Conservation (phyloP, 306 rosid genomes). For the Mucuna pruriens region DNA sequence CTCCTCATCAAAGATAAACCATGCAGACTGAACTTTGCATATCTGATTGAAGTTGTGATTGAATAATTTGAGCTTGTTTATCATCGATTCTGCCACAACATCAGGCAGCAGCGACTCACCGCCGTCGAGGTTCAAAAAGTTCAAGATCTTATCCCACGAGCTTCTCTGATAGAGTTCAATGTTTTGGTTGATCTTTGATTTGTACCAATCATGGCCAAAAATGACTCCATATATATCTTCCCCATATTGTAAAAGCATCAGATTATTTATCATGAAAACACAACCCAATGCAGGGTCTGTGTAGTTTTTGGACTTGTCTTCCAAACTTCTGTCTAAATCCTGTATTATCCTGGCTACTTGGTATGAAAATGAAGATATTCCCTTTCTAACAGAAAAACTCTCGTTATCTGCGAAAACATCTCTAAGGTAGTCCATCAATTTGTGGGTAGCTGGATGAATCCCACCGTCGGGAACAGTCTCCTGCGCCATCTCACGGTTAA, state of each 20-base stretch:
- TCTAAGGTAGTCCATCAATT: background rate
- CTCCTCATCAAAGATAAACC: constrained; percentile 49
- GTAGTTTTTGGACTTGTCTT: constrained; percentile 65
- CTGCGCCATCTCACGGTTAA: background rate
- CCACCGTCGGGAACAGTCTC: background rate
- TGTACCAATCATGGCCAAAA: constrained; percentile 59
- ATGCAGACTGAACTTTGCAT: background rate
- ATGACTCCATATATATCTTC: background rate
- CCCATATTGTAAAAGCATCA: background rate
- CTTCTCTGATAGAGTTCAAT: constrained; percentile 55
- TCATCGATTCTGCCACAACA: constrained; percentile 48
- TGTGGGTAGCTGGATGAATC: background rate
- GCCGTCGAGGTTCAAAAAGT: constrained; percentile 54
- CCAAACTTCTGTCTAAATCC: constrained; percentile 65
- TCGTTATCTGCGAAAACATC: background rate
- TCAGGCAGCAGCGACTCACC: constrained; percentile 44
- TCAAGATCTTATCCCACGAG: constrained; percentile 63
- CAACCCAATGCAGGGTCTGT: constrained; percentile 55
- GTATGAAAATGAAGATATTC: background rate
- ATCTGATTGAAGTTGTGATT: background rate
- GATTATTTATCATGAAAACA: constrained; percentile 74
- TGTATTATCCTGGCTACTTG: constrained; percentile 49
- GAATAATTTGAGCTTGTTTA: constrained; percentile 58
- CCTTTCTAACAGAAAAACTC: background rate
- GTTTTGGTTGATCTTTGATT: constrained; percentile 52